Base-by-base conservation (phyloP, 352 stramenopile species). In the Globisporangium orthogonon region DNA sequence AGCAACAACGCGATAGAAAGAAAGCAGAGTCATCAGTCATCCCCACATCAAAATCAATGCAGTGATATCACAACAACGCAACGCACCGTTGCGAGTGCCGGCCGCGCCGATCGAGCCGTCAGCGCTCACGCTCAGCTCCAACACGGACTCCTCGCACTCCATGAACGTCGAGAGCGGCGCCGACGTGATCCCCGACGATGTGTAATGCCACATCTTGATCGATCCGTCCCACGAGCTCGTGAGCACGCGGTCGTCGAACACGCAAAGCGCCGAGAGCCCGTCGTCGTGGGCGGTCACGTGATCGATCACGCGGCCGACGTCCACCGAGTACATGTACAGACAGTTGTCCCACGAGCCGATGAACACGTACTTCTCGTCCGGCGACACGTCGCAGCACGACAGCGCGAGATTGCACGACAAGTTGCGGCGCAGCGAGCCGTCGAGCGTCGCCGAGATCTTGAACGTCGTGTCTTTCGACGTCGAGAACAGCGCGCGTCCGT, bases 241-340 rank as follows among this genome's bases (percentile, higher is more conserved):
- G 28, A 94, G 53, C 23, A 90, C 58, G 14, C 78, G 79, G 39
- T 92, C 82, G 40, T 94, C 81, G 46, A 80, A 78, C 9, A 94
- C 84, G 33, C 78, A 86, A 43, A 95, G 70, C 28, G 72, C 82
- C 7, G 81, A 89, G 23, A 95, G 63, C 11, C 79, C 78, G 46
- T 92, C 82, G 44, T 91, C 82, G 50, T 95, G 85, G 7, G 83
- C 86, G 9, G 74, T 86, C 35, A 89, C 79, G 50, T 94, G 83
- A 50, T 92, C 81, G 37, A 92, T 74, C 0, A 95, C 76, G 13
- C 82, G 83, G 0, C 86, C 86, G 15, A 84, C 78, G 30, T 94
- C 86, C 53, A 94, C 81, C 14, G 82, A 91, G 50, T 91, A 92
- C 84, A 95, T 94, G 69, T 93, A 93, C 41, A 95, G 74, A 48